These are phyloP conservation scores for Pseudevernia furfuracea DNA, from an alignment of 495 filamentous ascomycete species.

Conservation along the genomic window DNA sequence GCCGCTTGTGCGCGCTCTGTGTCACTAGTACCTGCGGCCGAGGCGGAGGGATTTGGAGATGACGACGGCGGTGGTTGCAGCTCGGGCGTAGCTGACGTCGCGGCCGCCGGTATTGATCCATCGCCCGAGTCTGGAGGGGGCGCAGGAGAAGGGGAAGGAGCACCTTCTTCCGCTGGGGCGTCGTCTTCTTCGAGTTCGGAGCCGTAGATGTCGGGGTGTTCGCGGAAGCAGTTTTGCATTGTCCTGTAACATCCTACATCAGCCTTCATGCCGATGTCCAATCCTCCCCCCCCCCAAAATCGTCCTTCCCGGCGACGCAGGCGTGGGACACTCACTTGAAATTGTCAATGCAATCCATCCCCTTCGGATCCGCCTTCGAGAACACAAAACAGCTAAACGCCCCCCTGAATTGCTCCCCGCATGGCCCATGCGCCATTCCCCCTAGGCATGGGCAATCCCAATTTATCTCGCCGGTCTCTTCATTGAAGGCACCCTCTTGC, in stretches of 20 bases:
- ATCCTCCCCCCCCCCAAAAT: no score
- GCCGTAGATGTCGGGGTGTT: constrained; percentile 86
- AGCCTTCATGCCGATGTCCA: constrained; percentile 17
- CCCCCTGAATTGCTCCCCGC: constrained; percentile 85
- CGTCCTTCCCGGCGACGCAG: no score
- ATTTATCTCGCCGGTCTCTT: constrained; percentile 98
- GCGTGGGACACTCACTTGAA: constrained; percentile 63
- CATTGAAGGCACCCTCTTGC: constrained; percentile 89
- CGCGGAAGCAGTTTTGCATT: constrained; percentile 96
- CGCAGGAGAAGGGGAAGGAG: neutral
- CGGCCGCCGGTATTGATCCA: neutral
- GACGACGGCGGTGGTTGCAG: neutral
- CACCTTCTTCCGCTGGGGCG: constrained; percentile 26
- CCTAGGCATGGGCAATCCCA: constrained; percentile 98
- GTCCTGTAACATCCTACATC: constrained; percentile 41
- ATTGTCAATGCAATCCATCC: constrained; percentile 95
- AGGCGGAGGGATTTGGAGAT: no score
- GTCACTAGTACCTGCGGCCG: neutral
- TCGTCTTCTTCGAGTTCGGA: constrained; percentile 80
- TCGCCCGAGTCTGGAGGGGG: neutral
- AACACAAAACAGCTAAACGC: constrained; percentile 98
- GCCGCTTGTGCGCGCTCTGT: constrained; percentile 21
- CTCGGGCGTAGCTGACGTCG: neutral
- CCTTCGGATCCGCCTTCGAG: constrained; percentile 92
- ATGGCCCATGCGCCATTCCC: constrained; percentile 95